These are phyloP conservation scores for Aspergillus tamarii DNA, from an alignment of 2,329 filamentous ascomycete species.

Conservation along the genomic window DNA sequence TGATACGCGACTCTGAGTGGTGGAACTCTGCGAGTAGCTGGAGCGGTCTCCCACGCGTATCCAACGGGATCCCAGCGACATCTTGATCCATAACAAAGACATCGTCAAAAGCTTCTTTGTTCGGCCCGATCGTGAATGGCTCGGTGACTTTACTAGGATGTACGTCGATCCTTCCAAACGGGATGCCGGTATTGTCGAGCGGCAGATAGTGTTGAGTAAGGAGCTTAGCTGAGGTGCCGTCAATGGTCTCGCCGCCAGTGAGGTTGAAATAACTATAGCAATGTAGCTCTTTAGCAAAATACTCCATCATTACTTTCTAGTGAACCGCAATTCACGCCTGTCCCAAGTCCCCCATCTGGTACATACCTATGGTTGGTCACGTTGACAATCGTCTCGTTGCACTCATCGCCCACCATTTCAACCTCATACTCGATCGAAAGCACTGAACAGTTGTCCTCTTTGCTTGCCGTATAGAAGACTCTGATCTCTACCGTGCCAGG, in stretches of 20 bases:
- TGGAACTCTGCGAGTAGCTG: constrained; percentile 70
- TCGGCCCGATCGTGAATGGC: constrained; percentile 71
- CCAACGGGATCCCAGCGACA: constrained; percentile 62
- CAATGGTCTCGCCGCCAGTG: constrained; percentile 58
- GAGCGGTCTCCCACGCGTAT: constrained; percentile 67
- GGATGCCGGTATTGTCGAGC: constrained; percentile 73
- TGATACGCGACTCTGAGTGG: constrained; percentile 73
- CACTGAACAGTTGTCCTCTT: constrained; percentile 68
- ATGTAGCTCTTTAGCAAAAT: not conserved
- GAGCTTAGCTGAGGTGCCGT: constrained; percentile 64
- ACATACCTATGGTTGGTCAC: constrained; percentile 89
- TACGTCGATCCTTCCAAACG: constrained; percentile 69
- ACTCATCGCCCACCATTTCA: constrained; percentile 72
- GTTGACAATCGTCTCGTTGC: constrained; percentile 88
- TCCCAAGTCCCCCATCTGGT: not conserved
- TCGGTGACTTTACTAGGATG: constrained; percentile 63
- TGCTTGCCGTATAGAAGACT: constrained; percentile 77
- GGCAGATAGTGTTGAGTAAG: constrained; percentile 69
- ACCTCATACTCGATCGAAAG: constrained; percentile 90
- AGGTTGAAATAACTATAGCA: constrained; percentile 69
- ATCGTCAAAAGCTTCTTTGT: constrained; percentile 80
- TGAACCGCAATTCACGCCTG: not conserved
- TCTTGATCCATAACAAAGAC: constrained; percentile 80
- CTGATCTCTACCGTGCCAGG: constrained; percentile 80
- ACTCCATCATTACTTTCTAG: not conserved